Base-by-base conservation (phyloP, 2,329 filamentous ascomycete genomes). In the Thelonectria discophora region DNA sequence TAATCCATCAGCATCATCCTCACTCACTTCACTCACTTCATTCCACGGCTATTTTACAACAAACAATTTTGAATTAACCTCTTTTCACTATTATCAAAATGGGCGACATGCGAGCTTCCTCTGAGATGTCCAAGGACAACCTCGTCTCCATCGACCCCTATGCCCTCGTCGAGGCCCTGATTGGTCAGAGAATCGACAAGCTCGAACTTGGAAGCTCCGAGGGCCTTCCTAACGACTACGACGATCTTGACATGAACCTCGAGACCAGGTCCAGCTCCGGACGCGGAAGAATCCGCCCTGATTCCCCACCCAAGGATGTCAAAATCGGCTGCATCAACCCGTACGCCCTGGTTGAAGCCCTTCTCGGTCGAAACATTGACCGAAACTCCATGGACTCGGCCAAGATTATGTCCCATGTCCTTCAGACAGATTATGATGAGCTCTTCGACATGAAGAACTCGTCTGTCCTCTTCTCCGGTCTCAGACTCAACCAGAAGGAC, bases 341-440 rank as follows among this genome's bases (percentile, higher is more conserved):
- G 2, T 81, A 79, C 60, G 78, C 80, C 17, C 73, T 81, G 12
- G 77, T 76, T 3, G 80, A 81, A 72, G 77, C 79, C 20, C 73
- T 81, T 54, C 68, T 81, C 30, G 78, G 78, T 58, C 76, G 78
- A 56, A 76, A 72, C 55, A 72, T 81, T 18, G 76, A 81, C 65
- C 72, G 74, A n/a, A 63, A 68, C 47, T 77, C 76, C 27, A 68
- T 75, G 18, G 69, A 69, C 18, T 69, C 75, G 0, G 70, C 74
- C 20, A 67, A 70, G 13, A 74, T 82, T 58, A 65, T 82, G 27
- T 74, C 77, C 48, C 78, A 78, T 51, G 75, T 80, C 30, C 74
- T 82, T 21, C 79, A 81, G 71, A 81, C 79, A 17, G 79, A 81
- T 68, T 82, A 82, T 56, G 77, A 81, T 49, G 80, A 82, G 70